These are phyloP conservation scores for Hypoxylon rubiginosum DNA, from an alignment of 2,329 filamentous ascomycete genomes.

Conservation along the genomic window DNA sequence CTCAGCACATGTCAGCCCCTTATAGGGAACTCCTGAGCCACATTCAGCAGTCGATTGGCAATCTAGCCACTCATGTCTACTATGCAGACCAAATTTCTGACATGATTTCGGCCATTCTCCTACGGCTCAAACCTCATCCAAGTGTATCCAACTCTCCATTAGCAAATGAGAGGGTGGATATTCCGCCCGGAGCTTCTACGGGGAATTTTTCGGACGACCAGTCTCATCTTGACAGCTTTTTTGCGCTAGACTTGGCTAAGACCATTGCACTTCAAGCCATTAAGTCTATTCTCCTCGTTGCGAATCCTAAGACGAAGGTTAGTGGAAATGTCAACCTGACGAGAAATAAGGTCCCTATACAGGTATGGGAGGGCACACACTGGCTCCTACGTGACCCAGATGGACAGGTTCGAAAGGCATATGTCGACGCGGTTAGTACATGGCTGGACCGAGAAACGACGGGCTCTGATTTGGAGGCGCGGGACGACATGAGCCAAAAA, in stretches of 20 bases:
- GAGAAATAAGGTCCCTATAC: constrained; percentile 80
- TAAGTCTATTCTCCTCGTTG: constrained; percentile 84
- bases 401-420: constrained; percentile 83
- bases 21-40: constrained; percentile 75
- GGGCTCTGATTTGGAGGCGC: constrained; percentile 72
- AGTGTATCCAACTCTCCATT: constrained; percentile 60
- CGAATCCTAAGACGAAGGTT: constrained; percentile 75
- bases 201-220: constrained; percentile 61
- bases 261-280: constrained; percentile 80
- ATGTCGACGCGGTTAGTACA: constrained; percentile 83
- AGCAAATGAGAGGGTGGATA: constrained; percentile 62
- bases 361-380: constrained; percentile 96
- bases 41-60: constrained; percentile 87
- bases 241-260: constrained; percentile 68
- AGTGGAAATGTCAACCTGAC: constrained; percentile 73
- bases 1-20: constrained; percentile 62
- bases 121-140: constrained; percentile 77
- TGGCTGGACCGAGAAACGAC: constrained; percentile 89
- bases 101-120: constrained; percentile 87
- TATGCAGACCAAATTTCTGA: constrained; percentile 97
- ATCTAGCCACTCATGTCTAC: constrained; percentile 93
- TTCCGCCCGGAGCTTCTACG: constrained; percentile 52
- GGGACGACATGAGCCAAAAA: constrained; percentile 66
- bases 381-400: constrained; percentile 89
- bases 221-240: constrained; percentile 64